A percentile compares a stretch with the other conserved stretches of the same genome.
Conservation (phyloP, 306 rosid species). For the Trifolium pratense region DNA sequence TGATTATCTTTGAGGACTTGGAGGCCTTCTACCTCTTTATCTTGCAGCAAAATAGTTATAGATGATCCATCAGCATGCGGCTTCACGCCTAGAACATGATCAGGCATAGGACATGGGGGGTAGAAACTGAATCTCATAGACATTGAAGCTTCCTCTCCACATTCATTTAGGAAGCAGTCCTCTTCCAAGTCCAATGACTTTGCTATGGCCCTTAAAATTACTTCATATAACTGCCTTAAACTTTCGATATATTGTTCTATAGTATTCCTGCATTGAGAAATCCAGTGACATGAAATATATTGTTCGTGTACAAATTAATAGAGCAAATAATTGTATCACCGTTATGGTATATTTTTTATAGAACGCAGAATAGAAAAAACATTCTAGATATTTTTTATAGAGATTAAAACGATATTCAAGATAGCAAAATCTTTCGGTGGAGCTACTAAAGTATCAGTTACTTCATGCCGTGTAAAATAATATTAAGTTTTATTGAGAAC, state of each 20-base stretch:
- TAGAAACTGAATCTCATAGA: conserved; percentile 67
- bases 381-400: too few relatives aligned
- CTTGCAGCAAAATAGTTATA: conserved; percentile 72
- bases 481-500: background rate
- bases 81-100: conserved; percentile 66
- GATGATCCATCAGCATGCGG: conserved; percentile 79
- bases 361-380: too few relatives aligned
- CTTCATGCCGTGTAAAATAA: background rate
- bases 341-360: background rate
- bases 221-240: conserved; percentile 47
- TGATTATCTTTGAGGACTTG: conserved; percentile 67
- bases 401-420: too few relatives aligned
- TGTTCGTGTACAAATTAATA: background rate
- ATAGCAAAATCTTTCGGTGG: background rate
- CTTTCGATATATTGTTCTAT: conserved; percentile 55
- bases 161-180: conserved; percentile 54
- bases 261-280: conserved; percentile 51
- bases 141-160: conserved; percentile 53
- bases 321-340: background rate
- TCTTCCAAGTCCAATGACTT: conserved; percentile 73
- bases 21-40: conserved; percentile 73
- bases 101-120: conserved; percentile 72
- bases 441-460: background rate
- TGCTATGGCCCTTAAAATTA: conserved; percentile 69
- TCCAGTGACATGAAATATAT: background rate